These are phyloP conservation scores for Asterella californica DNA, from an alignment of 225 moss, liverwort and hornwort species.

Conservation along the genomic window DNA sequence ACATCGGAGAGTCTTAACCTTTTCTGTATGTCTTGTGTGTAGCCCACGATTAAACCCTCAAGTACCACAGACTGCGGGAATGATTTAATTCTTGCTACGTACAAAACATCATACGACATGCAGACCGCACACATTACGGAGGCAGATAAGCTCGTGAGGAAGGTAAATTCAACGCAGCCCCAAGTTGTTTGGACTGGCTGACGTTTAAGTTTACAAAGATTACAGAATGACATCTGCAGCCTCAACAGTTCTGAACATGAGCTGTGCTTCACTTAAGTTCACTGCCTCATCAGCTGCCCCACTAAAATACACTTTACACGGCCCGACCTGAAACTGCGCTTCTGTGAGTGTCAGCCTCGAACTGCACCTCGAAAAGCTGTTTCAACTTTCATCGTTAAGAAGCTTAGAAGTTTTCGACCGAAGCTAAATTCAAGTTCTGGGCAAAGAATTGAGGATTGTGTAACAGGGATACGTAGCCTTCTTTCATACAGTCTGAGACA, in stretches of 20 bases:
- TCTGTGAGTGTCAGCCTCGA: not conserved
- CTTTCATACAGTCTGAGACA: not conserved
- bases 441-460: conserved; percentile 7
- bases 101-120: no score
- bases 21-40: no score
- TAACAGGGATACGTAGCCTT: not conserved
- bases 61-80: no score
- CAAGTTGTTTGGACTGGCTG: not conserved
- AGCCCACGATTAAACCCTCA: no score
- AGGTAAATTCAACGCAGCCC: no score
- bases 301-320: conserved; percentile 15
- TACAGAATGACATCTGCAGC: not conserved
- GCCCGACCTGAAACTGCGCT: conserved; percentile 4
- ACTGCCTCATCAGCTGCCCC: not conserved
- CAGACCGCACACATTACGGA: no score
- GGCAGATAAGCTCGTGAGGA: no score
- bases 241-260: not conserved
- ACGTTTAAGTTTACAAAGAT: conserved; percentile 3
- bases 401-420: not conserved
- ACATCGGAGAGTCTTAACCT: no score
- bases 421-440: not conserved
- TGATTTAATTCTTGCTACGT: no score
- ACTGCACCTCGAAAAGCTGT: not conserved
- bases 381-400: not conserved
- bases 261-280: not conserved